Evolutionary conservation across 148 eudicot genomes (phyloP).

Genomic region (Arbutus unedo): DNA sequence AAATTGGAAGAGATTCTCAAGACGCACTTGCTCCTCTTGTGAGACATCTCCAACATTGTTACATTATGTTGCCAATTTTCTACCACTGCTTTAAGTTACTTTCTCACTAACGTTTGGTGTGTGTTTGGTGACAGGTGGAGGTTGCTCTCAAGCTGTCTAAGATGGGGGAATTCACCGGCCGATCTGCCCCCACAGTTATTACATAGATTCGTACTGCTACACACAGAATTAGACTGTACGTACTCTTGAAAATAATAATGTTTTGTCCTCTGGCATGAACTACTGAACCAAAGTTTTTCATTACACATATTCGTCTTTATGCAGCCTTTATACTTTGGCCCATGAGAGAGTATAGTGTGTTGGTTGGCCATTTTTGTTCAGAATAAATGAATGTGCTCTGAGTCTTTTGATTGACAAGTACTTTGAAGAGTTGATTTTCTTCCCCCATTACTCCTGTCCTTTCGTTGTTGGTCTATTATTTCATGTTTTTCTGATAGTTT

Average conservation of each 20-base stretch:
- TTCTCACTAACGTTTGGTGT: not conserved
- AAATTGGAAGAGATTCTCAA: constrained; percentile 80
- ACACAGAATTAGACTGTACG: not conserved
- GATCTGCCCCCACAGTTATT: constrained; percentile 89
- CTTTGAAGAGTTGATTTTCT: not conserved
- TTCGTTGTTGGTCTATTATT: not conserved
- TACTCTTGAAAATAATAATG: not conserved
- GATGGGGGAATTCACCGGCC: constrained; percentile 91
- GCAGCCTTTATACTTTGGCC: not conserved
- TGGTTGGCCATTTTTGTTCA: constrained; percentile 2
- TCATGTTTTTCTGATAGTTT: too few species aligned
- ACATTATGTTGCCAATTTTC: not conserved
- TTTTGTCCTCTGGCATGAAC: not conserved
- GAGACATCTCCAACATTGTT: constrained; percentile 20
- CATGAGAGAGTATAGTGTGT: not conserved
- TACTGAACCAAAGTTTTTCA: not conserved
- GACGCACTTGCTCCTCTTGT: constrained; percentile 94
- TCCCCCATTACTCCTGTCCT: too few species aligned
- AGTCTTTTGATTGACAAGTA: not conserved
- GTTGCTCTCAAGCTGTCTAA: constrained; percentile 91
- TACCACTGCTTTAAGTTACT: not conserved
- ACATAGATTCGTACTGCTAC: constrained; percentile 43
- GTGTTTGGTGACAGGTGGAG: constrained; percentile 51
- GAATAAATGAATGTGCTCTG: not conserved
- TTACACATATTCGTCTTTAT: not conserved